Conservation (phyloP, 2,329 filamentous ascomycete genomes). For the Dryadomyces sulphureus region DNA sequence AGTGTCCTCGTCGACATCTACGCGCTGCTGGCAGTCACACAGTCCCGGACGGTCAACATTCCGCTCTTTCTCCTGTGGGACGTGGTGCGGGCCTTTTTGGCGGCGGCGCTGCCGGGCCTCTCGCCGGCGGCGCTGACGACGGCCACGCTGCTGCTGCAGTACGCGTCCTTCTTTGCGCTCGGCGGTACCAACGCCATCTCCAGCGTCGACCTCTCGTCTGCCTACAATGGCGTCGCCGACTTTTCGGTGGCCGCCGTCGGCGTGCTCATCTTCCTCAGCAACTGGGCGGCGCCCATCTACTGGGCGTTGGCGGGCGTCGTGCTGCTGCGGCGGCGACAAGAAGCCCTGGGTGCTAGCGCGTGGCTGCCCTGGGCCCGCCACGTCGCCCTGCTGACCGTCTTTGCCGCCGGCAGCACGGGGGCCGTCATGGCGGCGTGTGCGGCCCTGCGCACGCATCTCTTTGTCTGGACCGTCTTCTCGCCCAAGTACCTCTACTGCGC, state of each 20-base stretch:
- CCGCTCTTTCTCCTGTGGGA: constrained; percentile 70
- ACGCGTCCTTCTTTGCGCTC: constrained; percentile 75
- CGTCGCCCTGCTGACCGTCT: constrained; percentile 52
- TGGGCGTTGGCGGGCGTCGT: constrained; percentile 57
- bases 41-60: constrained; percentile 73
- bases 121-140: constrained; percentile 46
- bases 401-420: constrained; percentile 47
- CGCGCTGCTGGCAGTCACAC: constrained; percentile 69
- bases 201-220: constrained; percentile 84
- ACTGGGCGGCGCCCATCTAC: constrained; percentile 86
- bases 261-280: constrained; percentile 68
- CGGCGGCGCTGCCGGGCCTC: constrained; percentile 24
- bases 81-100: constrained; percentile 36
- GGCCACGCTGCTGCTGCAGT: constrained; percentile 62
- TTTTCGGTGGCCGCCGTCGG: constrained; percentile 78
- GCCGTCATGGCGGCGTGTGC: constrained; percentile 85
- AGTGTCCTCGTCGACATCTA: constrained; percentile 48
- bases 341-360: constrained; percentile 6
- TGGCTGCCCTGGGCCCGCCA: constrained; percentile 25
- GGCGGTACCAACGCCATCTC: constrained; percentile 92
- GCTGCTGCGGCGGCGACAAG: constrained; percentile 23
- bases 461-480: constrained; percentile 98
- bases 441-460: constrained; percentile 70
- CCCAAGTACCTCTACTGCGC: constrained; percentile 90
- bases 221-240: constrained; percentile 77